A percentile compares a stretch with the other conserved stretches of the same genome.
These are phyloP conservation scores for Rhizophora mangle DNA, from an alignment of 345 rosid species.

Conservation along the genomic window DNA sequence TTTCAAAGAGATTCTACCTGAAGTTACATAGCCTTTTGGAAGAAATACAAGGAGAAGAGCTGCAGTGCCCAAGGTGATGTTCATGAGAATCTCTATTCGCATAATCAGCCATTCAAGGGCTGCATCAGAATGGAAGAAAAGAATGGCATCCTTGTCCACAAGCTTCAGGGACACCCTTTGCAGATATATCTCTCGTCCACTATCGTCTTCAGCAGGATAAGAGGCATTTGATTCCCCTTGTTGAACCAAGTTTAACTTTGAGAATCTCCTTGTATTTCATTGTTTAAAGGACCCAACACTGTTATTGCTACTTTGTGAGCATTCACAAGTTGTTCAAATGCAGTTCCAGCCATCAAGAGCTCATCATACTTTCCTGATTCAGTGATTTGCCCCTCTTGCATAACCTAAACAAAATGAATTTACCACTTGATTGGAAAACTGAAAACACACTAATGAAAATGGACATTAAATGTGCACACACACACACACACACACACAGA, in stretches of 20 bases:
- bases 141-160: conserved; percentile 66
- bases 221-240: neutral
- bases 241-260: neutral
- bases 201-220: neutral
- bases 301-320: conserved; percentile 34
- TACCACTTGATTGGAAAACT: too few relatives aligned
- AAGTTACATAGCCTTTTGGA: conserved; percentile 55
- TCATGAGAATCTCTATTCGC: conserved; percentile 70
- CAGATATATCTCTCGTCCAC: conserved; percentile 6
- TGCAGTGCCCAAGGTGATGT: conserved; percentile 59
- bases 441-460: too few relatives aligned
- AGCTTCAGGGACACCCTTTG: conserved; percentile 31
- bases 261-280: conserved; percentile 3
- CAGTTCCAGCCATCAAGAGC: conserved; percentile 28
- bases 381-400: too few relatives aligned
- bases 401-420: too few relatives aligned
- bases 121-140: conserved; percentile 73
- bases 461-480: too few relatives aligned
- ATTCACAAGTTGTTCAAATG: conserved; percentile 31
- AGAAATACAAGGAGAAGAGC: conserved; percentile 66
- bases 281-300: conserved; percentile 13
- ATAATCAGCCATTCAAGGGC: conserved; percentile 78
- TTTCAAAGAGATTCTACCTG: conserved; percentile 13
- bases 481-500: too few relatives aligned
- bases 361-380: conserved; percentile 34